Percentiles rank a stretch among this genome's conserved stretches.
These are phyloP conservation scores for Vitis vinifera DNA, from an alignment of 164 flowering plant species.

Conservation along the genomic window DNA sequence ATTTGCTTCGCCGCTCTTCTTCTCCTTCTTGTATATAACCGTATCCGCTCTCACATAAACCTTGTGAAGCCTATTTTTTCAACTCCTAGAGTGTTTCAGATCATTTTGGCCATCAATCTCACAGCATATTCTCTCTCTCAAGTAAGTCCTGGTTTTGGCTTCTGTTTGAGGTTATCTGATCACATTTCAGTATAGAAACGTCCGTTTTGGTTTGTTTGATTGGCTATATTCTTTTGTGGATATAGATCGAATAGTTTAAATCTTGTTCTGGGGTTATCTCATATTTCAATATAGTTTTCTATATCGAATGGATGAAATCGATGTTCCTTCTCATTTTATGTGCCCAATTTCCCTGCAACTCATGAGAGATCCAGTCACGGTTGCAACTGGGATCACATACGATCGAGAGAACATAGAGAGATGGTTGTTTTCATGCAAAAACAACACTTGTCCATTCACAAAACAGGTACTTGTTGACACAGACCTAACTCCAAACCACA, in stretches of 20 bases:
- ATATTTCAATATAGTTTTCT: not conserved
- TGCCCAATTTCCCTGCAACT: constrained; percentile 84
- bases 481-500: constrained; percentile 73
- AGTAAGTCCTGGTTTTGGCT: not conserved
- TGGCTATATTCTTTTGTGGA: too few species aligned
- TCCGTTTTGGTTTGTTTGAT: not conserved
- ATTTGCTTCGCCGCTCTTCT: not conserved
- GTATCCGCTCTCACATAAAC: not conserved
- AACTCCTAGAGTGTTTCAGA: too few species aligned
- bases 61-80: too few species aligned
- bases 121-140: not conserved
- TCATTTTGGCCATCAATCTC: not conserved
- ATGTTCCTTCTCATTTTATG: constrained; percentile 61
- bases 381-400: constrained; percentile 79
- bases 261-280: too few species aligned
- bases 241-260: not conserved
- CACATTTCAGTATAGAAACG: too few species aligned
- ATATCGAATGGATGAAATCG: constrained; percentile 42
- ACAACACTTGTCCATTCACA: constrained; percentile 63
- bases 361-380: constrained; percentile 84
- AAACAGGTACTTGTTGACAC: constrained; percentile 39
- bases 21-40: constrained; percentile 3
- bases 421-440: constrained; percentile 61
- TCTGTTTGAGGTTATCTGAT: not conserved
- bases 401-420: constrained; percentile 70